Percentiles rank a stretch among this genome's conserved stretches.
Conservation (phyloP, 768 basidiomycete genomes). For the Lactarius evosmus region DNA sequence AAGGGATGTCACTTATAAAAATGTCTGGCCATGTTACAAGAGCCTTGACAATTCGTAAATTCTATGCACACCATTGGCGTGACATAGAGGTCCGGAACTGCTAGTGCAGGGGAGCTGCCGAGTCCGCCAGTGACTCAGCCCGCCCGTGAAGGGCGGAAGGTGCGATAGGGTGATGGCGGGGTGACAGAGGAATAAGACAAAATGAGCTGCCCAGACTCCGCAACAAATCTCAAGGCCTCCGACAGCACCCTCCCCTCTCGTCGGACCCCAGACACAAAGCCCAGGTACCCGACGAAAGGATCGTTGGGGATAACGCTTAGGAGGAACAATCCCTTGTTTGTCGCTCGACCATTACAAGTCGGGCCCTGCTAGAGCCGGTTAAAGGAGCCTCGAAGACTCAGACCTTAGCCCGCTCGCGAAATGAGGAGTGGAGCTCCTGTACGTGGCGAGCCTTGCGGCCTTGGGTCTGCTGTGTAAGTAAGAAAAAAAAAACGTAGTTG, state of each 20-base stretch:
- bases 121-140: slow-evolving; percentile 16
- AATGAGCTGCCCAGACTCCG: slow-evolving; percentile 21
- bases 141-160: slow-evolving; percentile 20
- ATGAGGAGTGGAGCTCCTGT: slow-evolving; percentile 39
- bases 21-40: not conserved
- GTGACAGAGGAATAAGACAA: not conserved
- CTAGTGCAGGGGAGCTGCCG: slow-evolving; percentile 12
- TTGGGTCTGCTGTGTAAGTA: slow-evolving; percentile 44
- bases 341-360: slow-evolving; percentile 53
- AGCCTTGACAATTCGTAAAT: not conserved
- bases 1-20: not conserved
- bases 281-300: slow-evolving; percentile 41
- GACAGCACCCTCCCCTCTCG: slow-evolving; percentile 22
- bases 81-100: not conserved
- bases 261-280: slow-evolving; percentile 22
- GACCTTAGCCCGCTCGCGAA: slow-evolving; percentile 81
- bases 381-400: slow-evolving; percentile 66
- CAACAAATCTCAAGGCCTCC: slow-evolving; percentile 27
- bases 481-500: slow-evolving; percentile 5
- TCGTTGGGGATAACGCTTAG: slow-evolving; percentile 42
- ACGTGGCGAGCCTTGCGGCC: slow-evolving; percentile 66
- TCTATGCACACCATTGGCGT: not conserved
- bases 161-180: slow-evolving; percentile 23
- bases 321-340: slow-evolving; percentile 59
- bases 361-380: slow-evolving; percentile 62